Evolutionary conservation across 805 yeast species (phyloP).

Genomic region (Candida krabiensis): DNA sequence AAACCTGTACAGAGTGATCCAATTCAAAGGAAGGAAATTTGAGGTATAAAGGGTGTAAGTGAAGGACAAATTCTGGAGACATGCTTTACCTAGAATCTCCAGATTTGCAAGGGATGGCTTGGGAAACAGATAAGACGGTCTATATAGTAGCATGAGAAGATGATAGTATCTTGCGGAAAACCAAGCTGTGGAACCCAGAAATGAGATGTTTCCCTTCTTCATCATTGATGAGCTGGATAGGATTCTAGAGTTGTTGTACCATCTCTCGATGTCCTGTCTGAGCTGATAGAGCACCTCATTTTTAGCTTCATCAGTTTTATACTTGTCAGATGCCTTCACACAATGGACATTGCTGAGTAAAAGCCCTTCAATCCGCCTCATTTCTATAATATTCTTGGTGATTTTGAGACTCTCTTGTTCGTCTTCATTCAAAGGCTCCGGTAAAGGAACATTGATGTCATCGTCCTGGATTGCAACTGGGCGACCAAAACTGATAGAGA

Average conservation of each 20-base stretch:
- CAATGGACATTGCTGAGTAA: slow-evolving; percentile 48
- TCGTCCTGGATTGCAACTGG: slow-evolving; percentile 29
- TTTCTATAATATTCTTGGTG: slow-evolving; percentile 40
- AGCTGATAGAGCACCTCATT: slow-evolving; percentile 32
- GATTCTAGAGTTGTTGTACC: slow-evolving; percentile 31
- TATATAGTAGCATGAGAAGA: slow-evolving; percentile 44
- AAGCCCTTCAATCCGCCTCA: slow-evolving; percentile 48
- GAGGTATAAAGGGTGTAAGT: slow-evolving; percentile 46
- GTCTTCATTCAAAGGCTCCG: slow-evolving; percentile 38
- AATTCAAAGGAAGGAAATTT: slow-evolving; percentile 45
- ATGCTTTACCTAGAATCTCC: slow-evolving; percentile 44
- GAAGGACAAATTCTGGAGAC: slow-evolving; percentile 45
- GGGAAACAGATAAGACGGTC: slow-evolving; percentile 51
- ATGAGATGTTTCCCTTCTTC: slow-evolving; percentile 18
- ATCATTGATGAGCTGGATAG: slow-evolving; percentile 16
- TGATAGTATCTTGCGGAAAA: slow-evolving; percentile 45
- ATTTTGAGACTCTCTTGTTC: slow-evolving; percentile 42
- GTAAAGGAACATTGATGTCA: slow-evolving; percentile 30
- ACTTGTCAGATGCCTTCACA: slow-evolving; percentile 37
- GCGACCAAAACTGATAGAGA: slow-evolving; percentile 28
- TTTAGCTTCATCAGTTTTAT: slow-evolving; percentile 33
- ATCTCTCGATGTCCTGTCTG: slow-evolving; percentile 37
- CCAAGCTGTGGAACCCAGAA: slow-evolving; percentile 37
- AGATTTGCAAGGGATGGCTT: slow-evolving; percentile 40
- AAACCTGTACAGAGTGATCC: slow-evolving; percentile 50